These are phyloP conservation scores for Pseudonectria foliicola DNA, from an alignment of 2,329 filamentous ascomycete species.

Conservation along the genomic window DNA sequence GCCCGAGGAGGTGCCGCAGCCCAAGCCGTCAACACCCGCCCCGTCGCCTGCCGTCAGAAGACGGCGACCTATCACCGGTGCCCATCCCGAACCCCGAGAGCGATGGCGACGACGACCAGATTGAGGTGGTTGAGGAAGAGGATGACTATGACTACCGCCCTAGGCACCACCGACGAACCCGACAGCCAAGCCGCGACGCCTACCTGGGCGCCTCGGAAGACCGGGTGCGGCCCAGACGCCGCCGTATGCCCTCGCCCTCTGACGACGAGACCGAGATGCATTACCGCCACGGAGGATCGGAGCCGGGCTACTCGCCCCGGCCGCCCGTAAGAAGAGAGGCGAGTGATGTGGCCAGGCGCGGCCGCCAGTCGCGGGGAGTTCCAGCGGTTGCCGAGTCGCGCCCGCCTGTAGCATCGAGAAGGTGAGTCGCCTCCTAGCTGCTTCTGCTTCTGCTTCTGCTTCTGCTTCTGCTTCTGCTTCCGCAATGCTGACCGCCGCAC, in stretches of 20 bases:
- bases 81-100: slow-evolving; percentile 4
- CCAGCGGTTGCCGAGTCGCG: slow-evolving; percentile 28
- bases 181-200: slow-evolving; percentile 20
- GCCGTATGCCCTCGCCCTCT: slow-evolving; percentile 14
- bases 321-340: slow-evolving; percentile 22
- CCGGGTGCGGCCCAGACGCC: slow-evolving; percentile 14
- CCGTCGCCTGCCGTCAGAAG: neutral
- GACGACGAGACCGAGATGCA: slow-evolving; percentile 20
- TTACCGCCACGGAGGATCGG: slow-evolving; percentile 19
- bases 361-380: slow-evolving; percentile 16
- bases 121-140: slow-evolving; percentile 23
- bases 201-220: slow-evolving; percentile 20
- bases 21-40: neutral
- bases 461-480: neutral
- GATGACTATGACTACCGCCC: slow-evolving; percentile 11
- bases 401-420: slow-evolving; percentile 27
- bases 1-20: neutral
- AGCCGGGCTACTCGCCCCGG: slow-evolving; percentile 22
- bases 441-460: neutral
- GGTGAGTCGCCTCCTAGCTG: slow-evolving; percentile 13
- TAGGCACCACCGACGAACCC: slow-evolving; percentile 8
- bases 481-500: slow-evolving; percentile 6
- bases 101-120: slow-evolving; percentile 4
- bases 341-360: slow-evolving; percentile 24
- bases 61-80: neutral